Evolutionary conservation across 164 flowering plant genomes (phyloP).

Genomic region (Berberis vulgaris): DNA sequence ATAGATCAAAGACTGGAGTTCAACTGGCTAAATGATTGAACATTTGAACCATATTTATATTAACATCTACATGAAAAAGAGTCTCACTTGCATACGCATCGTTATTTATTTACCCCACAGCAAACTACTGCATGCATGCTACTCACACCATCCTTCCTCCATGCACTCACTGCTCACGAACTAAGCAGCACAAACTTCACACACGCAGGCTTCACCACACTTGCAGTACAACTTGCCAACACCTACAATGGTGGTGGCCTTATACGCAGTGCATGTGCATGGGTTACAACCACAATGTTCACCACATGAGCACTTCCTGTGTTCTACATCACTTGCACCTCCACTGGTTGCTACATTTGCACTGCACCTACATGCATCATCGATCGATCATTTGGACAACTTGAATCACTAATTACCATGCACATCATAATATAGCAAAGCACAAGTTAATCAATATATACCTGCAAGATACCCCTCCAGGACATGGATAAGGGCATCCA

Average conservation of each 20-base stretch:
- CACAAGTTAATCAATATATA: conserved; percentile 4
- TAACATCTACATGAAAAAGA: background rate
- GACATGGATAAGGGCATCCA: conserved; percentile 53
- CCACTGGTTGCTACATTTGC: conserved; percentile 1
- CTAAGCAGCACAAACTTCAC: conserved; percentile 27
- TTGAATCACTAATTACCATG: background rate
- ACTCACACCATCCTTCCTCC: background rate
- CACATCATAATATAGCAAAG: background rate
- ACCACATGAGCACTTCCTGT: conserved; percentile 44
- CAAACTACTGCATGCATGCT: background rate
- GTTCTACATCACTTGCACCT: conserved; percentile 12
- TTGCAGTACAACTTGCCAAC: conserved; percentile 38
- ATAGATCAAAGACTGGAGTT: background rate
- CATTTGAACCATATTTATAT: background rate
- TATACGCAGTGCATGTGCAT: conserved; percentile 20
- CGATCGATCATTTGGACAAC: background rate
- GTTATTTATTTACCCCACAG: background rate
- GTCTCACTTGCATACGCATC: no score
- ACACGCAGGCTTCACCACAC: conserved; percentile 37
- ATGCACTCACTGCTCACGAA: background rate
- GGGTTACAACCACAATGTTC: conserved; percentile 58
- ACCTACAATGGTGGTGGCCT: conserved; percentile 9
- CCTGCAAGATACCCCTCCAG: conserved; percentile 45
- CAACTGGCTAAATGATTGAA: background rate
- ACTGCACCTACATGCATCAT: background rate